These are phyloP conservation scores for Dictyostelium discoideum DNA, from an alignment of 78 protist genomes.

Conservation along the genomic window DNA sequence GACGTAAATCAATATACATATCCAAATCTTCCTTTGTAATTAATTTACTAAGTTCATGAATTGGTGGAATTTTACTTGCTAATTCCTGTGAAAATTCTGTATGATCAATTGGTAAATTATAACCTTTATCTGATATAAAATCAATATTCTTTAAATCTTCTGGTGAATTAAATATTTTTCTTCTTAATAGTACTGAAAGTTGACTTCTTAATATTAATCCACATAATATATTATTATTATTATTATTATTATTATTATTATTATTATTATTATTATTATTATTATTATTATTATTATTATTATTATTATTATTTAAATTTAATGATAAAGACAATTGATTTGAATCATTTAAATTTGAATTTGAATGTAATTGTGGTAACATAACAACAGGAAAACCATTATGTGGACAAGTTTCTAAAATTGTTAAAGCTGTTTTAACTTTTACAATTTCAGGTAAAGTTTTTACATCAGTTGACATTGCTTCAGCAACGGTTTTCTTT, in stretches of 20 bases:
- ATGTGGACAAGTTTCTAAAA: constrained; percentile 68
- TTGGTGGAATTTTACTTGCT: constrained; percentile 16
- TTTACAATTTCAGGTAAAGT: constrained; percentile 58
- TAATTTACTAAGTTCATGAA: not conserved
- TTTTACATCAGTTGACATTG: constrained; percentile 53
- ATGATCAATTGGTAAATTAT: constrained; percentile 50
- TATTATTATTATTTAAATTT: not conserved
- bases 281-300: not conserved
- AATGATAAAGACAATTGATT: not conserved
- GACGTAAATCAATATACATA: constrained; percentile 35
- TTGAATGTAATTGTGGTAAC: constrained; percentile 20
- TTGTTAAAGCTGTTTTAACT: not conserved
- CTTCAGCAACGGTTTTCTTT: constrained; percentile 68
- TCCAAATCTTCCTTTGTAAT: constrained; percentile 14
- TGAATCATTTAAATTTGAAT: not conserved
- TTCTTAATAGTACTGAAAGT: constrained; percentile 54
- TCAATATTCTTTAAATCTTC: not conserved
- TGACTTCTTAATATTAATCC: constrained; percentile 79
- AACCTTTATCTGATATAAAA: constrained; percentile 1
- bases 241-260: not conserved
- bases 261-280: not conserved
- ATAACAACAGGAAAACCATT: constrained; percentile 89
- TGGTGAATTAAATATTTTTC: not conserved
- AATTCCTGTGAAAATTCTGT: constrained; percentile 8
- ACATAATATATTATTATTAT: constrained; percentile 37